phyloP scores from a whole-genome alignment of 2,329 filamentous ascomycete species.

The Aspergillus flavus region DNA sequence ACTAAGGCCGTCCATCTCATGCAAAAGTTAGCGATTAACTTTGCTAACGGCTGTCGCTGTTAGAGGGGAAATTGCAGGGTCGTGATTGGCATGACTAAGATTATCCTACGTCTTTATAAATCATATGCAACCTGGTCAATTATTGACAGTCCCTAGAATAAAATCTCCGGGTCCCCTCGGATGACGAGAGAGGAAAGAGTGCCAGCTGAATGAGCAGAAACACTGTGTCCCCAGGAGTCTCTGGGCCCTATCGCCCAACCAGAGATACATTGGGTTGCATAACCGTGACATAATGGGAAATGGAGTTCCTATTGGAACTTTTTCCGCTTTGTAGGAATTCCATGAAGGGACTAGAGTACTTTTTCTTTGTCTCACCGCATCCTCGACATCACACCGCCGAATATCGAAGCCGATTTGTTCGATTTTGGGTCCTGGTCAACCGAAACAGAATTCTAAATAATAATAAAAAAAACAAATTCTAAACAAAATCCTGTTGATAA shows the following conservation, averaged over 20 bases:
- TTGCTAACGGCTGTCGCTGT: background rate
- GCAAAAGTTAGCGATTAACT: background rate
- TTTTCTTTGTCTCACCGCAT: slow-evolving; percentile 7
- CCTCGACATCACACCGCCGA: slow-evolving; percentile 9
- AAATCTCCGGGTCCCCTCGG: slow-evolving; percentile 1
- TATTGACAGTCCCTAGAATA: background rate
- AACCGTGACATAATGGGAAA: background rate
- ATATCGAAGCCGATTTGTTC: background rate
- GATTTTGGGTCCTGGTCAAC: background rate
- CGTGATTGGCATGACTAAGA: background rate
- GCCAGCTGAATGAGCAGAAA: background rate
- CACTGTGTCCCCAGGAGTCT: background rate
- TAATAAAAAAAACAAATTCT: background rate
- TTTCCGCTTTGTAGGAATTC: background rate
- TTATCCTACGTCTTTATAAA: background rate
- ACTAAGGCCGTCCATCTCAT: background rate
- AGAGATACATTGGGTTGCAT: background rate
- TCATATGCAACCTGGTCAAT: background rate
- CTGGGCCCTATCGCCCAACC: background rate
- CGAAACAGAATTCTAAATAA: background rate
- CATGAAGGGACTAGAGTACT: background rate
- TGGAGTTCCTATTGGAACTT: background rate
- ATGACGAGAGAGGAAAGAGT: background rate
- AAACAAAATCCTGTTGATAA: background rate
- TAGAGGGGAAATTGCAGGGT: background rate